Evolutionary conservation across 2,329 filamentous ascomycete genomes (phyloP).

Genomic region (Aplosporella prunicola): DNA sequence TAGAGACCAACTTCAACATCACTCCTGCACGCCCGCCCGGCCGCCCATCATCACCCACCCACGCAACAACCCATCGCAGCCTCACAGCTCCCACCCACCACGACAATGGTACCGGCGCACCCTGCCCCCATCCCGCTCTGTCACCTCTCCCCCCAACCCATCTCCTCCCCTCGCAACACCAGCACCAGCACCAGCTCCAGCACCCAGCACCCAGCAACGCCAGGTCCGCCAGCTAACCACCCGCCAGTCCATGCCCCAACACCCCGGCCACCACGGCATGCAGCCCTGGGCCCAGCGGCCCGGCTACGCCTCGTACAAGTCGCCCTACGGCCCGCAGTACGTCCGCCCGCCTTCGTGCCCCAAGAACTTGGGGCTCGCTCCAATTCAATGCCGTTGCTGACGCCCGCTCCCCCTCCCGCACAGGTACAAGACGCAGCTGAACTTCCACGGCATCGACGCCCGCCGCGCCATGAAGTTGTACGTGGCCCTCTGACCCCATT

Average conservation of each 20-base stretch:
- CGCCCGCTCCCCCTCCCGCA: slow-evolving; percentile 2
- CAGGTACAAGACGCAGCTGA: slow-evolving; percentile 41
- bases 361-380: no score
- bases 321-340: slow-evolving; percentile 51
- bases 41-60: not conserved
- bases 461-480: slow-evolving; percentile 36
- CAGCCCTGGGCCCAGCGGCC: slow-evolving; percentile 26
- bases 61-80: not conserved
- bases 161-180: not conserved
- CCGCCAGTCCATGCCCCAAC: not conserved
- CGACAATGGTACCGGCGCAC: slow-evolving; percentile 2
- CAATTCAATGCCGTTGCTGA: slow-evolving; percentile 8
- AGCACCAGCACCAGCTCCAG: no score
- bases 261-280: slow-evolving; percentile 1
- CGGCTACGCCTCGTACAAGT: slow-evolving; percentile 43
- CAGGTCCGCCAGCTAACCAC: no score
- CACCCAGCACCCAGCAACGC: not conserved
- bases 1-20: slow-evolving; percentile 10
- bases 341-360: slow-evolving; percentile 19
- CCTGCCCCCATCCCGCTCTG: not conserved
- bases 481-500: slow-evolving; percentile 20
- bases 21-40: slow-evolving; percentile 1
- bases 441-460: slow-evolving; percentile 43
- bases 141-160: not conserved
- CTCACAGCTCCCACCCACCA: not conserved